Conservation (phyloP, 2,329 filamentous ascomycete species). For the Myriosclerotinia scirpicola region DNA sequence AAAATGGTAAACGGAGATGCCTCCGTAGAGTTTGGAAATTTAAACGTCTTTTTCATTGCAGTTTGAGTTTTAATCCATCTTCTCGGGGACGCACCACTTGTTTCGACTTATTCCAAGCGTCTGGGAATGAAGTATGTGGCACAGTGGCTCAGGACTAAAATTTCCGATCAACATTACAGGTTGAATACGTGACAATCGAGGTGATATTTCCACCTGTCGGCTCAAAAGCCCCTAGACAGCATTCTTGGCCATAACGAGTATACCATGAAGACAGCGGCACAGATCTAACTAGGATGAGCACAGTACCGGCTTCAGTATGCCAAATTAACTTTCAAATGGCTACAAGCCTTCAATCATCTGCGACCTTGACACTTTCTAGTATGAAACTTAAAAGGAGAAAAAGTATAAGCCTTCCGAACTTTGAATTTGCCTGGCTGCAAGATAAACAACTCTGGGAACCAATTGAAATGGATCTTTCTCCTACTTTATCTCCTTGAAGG, state of each 20-base stretch:
- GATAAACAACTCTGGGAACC: neutral
- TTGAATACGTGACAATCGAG: neutral
- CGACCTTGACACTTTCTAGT: conserved; percentile 12
- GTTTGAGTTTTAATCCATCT: neutral
- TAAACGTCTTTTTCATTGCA: neutral
- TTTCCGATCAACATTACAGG: too few species aligned
- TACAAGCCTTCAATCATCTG: neutral
- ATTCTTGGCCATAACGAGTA: neutral
- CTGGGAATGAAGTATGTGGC: neutral
- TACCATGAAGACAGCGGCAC: neutral
- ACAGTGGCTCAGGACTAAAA: neutral
- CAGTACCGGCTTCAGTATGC: neutral
- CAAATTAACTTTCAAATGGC: neutral
- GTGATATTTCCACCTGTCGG: neutral
- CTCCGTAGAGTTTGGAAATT: neutral
- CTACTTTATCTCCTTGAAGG: neutral
- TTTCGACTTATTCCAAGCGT: conserved; percentile 5
- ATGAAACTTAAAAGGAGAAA: neutral
- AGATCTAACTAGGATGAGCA: neutral
- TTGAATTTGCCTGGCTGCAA: neutral
- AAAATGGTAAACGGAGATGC: neutral
- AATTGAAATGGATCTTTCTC: neutral
- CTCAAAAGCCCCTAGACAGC: neutral
- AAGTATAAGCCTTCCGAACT: neutral
- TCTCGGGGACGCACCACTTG: neutral